Percentiles rank a stretch among this genome's conserved stretches.
Conservation (phyloP, 495 filamentous ascomycete genomes). For the Aspergillus conjunctus region DNA sequence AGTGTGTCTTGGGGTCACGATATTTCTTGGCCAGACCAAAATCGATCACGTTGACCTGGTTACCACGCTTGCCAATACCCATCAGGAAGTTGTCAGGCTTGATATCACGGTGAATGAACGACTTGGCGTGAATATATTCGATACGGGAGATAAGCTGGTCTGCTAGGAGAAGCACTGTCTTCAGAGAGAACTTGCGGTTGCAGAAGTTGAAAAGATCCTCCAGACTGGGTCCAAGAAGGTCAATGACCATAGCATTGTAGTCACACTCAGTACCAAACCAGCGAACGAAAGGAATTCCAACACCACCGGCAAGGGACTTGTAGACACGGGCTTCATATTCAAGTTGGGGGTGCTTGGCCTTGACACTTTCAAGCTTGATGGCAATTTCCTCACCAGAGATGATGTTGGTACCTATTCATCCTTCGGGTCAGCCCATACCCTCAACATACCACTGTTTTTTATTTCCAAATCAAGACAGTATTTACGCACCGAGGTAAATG, state of each 20-base stretch:
- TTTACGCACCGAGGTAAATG: slow-evolving; percentile 84
- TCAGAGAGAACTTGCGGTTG: slow-evolving; percentile 99
- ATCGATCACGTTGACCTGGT: slow-evolving; percentile 99
- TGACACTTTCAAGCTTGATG: slow-evolving; percentile 99
- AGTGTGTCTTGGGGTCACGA: slow-evolving; percentile 99
- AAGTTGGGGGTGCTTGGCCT: slow-evolving; percentile 99
- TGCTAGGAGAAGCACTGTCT: slow-evolving; percentile 97
- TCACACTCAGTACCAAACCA: slow-evolving; percentile 99
- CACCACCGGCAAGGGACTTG: slow-evolving; percentile 97
- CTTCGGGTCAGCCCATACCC: slow-evolving; percentile 13
- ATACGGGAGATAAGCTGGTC: slow-evolving; percentile 99
- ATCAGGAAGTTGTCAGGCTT: slow-evolving; percentile 99
- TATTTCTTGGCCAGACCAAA: slow-evolving; percentile 99
- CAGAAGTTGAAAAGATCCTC: slow-evolving; percentile 99
- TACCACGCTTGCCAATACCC: slow-evolving; percentile 99
- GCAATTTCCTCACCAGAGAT: slow-evolving; percentile 99
- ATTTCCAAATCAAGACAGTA: not conserved
- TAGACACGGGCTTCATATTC: slow-evolving; percentile 99
- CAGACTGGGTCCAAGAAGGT: slow-evolving; percentile 94
- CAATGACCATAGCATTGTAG: slow-evolving; percentile 99
- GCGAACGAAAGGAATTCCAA: slow-evolving; percentile 98
- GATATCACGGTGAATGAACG: slow-evolving; percentile 99
- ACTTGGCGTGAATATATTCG: slow-evolving; percentile 99
- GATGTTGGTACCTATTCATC: slow-evolving; percentile 91
- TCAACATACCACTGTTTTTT: not conserved